Conservation (phyloP, 352 stramenopile genomes). For the Elongisporangium anandrum region DNA sequence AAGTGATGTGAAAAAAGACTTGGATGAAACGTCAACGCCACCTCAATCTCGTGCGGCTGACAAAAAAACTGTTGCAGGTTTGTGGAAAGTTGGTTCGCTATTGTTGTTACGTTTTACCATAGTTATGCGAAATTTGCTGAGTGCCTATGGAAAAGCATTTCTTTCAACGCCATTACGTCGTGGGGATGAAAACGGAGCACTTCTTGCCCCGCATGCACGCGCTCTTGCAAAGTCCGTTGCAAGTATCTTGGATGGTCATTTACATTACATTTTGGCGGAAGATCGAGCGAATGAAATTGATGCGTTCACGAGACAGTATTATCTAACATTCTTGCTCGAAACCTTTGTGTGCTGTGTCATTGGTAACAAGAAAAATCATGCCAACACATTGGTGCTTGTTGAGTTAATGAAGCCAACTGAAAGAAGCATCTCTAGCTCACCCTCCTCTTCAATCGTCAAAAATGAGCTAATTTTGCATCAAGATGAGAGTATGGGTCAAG, state of each 20-base stretch:
- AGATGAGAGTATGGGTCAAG: background rate
- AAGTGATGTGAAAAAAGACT: conserved; percentile 15
- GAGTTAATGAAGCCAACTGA: conserved; percentile 44
- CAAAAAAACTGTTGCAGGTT: conserved; percentile 14
- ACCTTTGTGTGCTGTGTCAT: conserved; percentile 72
- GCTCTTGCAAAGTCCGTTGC: conserved; percentile 37
- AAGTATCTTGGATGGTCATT: conserved; percentile 38
- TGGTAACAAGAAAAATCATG: conserved; percentile 72
- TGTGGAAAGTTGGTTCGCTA: conserved; percentile 83
- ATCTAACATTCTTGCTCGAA: conserved; percentile 74
- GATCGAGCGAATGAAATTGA: conserved; percentile 39
- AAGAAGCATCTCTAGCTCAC: background rate
- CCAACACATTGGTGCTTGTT: conserved; percentile 65
- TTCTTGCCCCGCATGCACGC: conserved; percentile 55
- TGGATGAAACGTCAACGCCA: conserved; percentile 2
- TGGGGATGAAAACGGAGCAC: conserved; percentile 50
- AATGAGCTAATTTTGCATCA: background rate
- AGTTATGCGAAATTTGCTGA: conserved; percentile 59
- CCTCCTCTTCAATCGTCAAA: background rate
- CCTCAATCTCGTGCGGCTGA: conserved; percentile 1
- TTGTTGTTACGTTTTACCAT: conserved; percentile 76
- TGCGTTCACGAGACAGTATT: conserved; percentile 68
- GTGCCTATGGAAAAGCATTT: conserved; percentile 65
- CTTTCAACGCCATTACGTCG: conserved; percentile 49
- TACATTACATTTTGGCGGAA: conserved; percentile 46